Percentiles rank a stretch among this genome's conserved stretches.
These are phyloP conservation scores for Hebeloma cylindrosporum DNA, from an alignment of 768 basidiomycete species.

Conservation along the genomic window DNA sequence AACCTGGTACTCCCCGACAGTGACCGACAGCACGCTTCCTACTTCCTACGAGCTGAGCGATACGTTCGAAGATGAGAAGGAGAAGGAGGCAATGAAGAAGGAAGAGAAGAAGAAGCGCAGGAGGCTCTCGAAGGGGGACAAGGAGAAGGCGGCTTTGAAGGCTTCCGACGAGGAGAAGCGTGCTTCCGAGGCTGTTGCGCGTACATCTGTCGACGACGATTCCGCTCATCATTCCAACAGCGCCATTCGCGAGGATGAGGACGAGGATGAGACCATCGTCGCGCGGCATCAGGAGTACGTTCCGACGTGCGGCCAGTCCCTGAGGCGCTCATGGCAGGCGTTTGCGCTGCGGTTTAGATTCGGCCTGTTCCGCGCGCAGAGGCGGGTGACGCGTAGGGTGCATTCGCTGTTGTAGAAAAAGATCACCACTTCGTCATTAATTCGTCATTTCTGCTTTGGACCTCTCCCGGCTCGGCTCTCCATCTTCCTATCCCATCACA, in stretches of 20 bases:
- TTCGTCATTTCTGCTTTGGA: too few species aligned
- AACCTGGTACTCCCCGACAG: conserved; percentile 20
- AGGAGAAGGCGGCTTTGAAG: conserved; percentile 12
- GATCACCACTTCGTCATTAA: too few species aligned
- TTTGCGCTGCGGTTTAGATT: conserved; percentile 55
- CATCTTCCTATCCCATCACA: too few species aligned
- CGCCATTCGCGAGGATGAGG: conserved; percentile 16
- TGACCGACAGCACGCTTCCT: conserved; percentile 22
- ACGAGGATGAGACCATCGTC: conserved; percentile 21
- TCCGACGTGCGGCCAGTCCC: conserved; percentile 55
- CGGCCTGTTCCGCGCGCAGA: conserved; percentile 50
- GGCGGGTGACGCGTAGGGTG: conserved; percentile 32
- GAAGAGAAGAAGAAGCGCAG: conserved; percentile 13
- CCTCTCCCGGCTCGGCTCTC: too few species aligned
- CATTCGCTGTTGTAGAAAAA: too few species aligned
- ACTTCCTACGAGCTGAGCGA: conserved; percentile 31
- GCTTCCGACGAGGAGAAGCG: background rate
- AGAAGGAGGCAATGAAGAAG: conserved; percentile 19
- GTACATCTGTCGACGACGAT: conserved; percentile 4
- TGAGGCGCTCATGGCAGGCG: conserved; percentile 63
- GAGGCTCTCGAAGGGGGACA: conserved; percentile 14
- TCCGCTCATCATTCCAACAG: conserved; percentile 10
- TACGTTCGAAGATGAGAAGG: conserved; percentile 29
- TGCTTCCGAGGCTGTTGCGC: background rate
- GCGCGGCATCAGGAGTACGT: conserved; percentile 33